phyloP scores from a whole-genome alignment of 257 asterid genomes.

The Capsicum rhomboideum region DNA sequence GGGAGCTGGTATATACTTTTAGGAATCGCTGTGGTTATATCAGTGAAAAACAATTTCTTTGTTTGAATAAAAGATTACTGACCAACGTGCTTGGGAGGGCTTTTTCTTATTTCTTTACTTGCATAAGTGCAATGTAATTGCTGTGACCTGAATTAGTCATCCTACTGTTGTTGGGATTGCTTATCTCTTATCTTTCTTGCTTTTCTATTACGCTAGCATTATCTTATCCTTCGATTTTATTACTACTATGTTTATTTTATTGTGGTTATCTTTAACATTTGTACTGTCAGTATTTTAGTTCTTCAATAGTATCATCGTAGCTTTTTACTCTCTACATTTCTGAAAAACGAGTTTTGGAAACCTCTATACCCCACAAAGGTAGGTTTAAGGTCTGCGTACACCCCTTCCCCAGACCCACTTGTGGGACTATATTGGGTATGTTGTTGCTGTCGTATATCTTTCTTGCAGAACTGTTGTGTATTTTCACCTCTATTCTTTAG shows the following conservation, averaged over 20 bases:
- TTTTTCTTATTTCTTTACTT: not conserved
- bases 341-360: no score
- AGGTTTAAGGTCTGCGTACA: no score
- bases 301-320: no score
- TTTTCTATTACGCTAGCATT: not conserved
- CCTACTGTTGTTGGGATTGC: not conserved
- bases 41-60: not conserved
- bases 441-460: no score
- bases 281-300: no score
- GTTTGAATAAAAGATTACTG: not conserved
- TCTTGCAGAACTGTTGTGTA: no score
- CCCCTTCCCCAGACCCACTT: no score
- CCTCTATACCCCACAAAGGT: no score
- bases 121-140: not conserved
- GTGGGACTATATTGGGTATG: no score
- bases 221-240: no score
- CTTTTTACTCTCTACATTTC: no score
- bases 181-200: not conserved
- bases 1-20: not conserved
- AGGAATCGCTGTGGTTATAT: not conserved
- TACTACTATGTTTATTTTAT: not conserved
- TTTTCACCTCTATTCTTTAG: no score
- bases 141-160: not conserved
- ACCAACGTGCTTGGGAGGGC: not conserved
- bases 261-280: not conserved